Percentiles rank a stretch among this genome's conserved stretches.
Conservation (phyloP, 306 rosid genomes). For the Ochetophila trinervis region DNA sequence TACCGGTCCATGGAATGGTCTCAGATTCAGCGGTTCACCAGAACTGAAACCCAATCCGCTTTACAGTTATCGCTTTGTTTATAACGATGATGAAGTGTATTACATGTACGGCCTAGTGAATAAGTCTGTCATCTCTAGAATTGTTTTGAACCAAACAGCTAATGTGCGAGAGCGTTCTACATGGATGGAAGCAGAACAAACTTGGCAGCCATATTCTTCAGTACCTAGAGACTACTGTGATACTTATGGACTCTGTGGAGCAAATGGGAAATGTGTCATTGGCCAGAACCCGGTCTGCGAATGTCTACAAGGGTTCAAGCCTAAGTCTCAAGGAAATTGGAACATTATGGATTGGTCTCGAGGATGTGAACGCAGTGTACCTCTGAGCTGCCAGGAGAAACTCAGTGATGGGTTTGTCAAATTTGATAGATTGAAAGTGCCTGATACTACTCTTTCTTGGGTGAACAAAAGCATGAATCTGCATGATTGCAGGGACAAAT, state of each 20-base stretch:
- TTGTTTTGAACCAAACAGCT: constrained; percentile 4
- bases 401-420: not conserved
- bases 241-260: constrained; percentile 8
- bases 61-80: constrained; percentile 21
- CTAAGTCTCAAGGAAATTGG: not conserved
- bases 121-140: not conserved
- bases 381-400: not conserved
- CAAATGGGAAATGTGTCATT: constrained; percentile 1
- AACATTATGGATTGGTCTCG: not conserved
- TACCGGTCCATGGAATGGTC: constrained; percentile 26
- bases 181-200: constrained; percentile 3
- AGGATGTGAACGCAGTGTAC: constrained; percentile 7
- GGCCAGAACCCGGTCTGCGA: not conserved
- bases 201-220: not conserved
- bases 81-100: constrained; percentile 17
- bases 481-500: not conserved
- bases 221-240: constrained; percentile 10
- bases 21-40: constrained; percentile 4
- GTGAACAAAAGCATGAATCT: not conserved
- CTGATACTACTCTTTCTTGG: constrained; percentile 6
- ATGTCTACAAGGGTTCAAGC: constrained; percentile 11
- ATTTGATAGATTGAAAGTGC: not conserved
- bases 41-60: constrained; percentile 13
- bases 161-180: not conserved
- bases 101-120: constrained; percentile 10